These are phyloP conservation scores for Evansstolkia leycettana DNA, from an alignment of 495 filamentous ascomycete species.

Conservation along the genomic window DNA sequence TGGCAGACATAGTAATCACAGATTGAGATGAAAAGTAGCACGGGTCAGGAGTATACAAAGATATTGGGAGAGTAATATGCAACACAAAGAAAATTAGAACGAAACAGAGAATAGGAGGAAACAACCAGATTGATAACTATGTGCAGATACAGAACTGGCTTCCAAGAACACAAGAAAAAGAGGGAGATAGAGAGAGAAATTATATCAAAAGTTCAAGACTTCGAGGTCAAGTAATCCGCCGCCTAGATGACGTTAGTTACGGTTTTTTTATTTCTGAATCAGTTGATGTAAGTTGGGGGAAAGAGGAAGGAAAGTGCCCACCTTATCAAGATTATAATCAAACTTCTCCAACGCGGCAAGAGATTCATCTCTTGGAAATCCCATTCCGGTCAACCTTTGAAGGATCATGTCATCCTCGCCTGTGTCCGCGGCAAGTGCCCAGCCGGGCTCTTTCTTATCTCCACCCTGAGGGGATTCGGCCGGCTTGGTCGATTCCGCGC, in stretches of 20 bases:
- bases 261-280: no score
- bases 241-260: slow-evolving; percentile 14
- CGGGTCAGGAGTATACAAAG: slow-evolving; percentile 1
- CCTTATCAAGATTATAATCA: slow-evolving; percentile 92
- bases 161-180: background rate
- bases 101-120: slow-evolving; percentile 7
- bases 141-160: background rate
- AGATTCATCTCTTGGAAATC: slow-evolving; percentile 69
- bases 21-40: background rate
- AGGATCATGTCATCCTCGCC: slow-evolving; percentile 85
- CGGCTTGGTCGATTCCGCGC: background rate
- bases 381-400: slow-evolving; percentile 84
- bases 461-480: slow-evolving; percentile 10
- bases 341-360: slow-evolving; percentile 81
- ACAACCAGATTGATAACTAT: no score
- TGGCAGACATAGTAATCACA: no score
- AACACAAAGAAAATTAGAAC: slow-evolving; percentile 1
- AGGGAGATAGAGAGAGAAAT: slow-evolving; percentile 8
- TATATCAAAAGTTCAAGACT: slow-evolving; percentile 14
- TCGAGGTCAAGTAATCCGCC: slow-evolving; percentile 29
- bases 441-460: slow-evolving; percentile 35
- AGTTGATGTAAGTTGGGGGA: background rate
- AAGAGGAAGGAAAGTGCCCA: slow-evolving; percentile 19
- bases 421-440: slow-evolving; percentile 61
- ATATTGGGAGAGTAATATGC: slow-evolving; percentile 1